These are phyloP conservation scores for Xylaria venustula DNA, from an alignment of 495 filamentous ascomycete genomes.

Conservation along the genomic window DNA sequence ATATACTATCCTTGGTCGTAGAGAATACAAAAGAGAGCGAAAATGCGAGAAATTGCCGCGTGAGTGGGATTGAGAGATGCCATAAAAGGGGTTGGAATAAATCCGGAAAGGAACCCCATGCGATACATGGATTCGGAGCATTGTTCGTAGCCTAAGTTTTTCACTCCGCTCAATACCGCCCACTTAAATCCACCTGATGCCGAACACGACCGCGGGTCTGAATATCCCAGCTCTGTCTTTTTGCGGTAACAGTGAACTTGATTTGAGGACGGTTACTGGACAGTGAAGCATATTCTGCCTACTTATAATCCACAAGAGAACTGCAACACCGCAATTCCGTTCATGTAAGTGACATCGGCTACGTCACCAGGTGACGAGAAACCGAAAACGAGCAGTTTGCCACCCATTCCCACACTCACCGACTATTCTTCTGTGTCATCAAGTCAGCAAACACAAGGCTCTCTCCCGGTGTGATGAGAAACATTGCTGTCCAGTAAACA, in stretches of 20 bases:
- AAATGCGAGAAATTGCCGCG: no score
- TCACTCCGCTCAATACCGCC: not conserved
- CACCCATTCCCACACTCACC: slow-evolving; percentile 7
- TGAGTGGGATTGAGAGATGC: not conserved
- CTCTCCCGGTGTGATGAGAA: not conserved
- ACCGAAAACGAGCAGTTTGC: not conserved
- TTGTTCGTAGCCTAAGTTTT: no score
- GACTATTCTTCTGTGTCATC: slow-evolving; percentile 4
- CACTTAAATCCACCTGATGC: not conserved
- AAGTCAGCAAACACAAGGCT: slow-evolving; percentile 8
- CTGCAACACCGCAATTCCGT: no score
- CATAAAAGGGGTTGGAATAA: slow-evolving; percentile 1
- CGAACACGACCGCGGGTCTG: not conserved
- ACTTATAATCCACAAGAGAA: no score
- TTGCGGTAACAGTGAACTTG: no score
- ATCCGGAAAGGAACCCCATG: not conserved
- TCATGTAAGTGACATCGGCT: not conserved
- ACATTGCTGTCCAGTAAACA: no score
- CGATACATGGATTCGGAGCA: not conserved
- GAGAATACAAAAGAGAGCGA: no score
- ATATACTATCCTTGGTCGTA: no score
- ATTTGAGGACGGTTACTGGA: no score
- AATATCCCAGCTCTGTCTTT: not conserved
- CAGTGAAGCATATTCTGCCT: no score
- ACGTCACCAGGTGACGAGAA: not conserved